A percentile compares a stretch with the other conserved stretches of the same genome.
These are phyloP conservation scores for Cicer judaicum DNA, from an alignment of 306 rosid species.

Conservation along the genomic window DNA sequence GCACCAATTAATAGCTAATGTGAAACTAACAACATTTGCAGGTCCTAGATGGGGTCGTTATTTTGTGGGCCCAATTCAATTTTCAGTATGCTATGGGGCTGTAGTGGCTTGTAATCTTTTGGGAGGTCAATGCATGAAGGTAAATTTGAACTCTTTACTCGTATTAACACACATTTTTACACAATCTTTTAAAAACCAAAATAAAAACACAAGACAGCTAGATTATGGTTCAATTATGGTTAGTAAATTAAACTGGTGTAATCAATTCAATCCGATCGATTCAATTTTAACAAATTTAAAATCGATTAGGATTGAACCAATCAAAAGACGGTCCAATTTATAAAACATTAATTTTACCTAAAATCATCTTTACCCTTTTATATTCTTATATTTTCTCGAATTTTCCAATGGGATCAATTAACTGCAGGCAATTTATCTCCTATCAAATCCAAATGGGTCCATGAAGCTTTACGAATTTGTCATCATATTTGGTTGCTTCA, in stretches of 20 bases:
- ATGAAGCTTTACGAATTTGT: conserved; percentile 75
- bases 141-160: conserved; percentile 19
- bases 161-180: too few relatives aligned
- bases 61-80: conserved; percentile 77
- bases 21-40: conserved; percentile 17
- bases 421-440: conserved; percentile 64
- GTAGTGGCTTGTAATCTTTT: conserved; percentile 66
- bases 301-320: too few relatives aligned
- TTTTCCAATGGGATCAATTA: neutral
- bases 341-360: neutral
- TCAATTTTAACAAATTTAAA: too few relatives aligned
- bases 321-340: too few relatives aligned
- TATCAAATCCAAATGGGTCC: conserved; percentile 60
- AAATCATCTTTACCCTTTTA: neutral
- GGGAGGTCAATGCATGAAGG: conserved; percentile 91
- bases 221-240: too few relatives aligned
- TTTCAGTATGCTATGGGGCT: conserved; percentile 70
- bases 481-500: conserved; percentile 71
- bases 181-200: too few relatives aligned
- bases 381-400: neutral
- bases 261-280: too few relatives aligned
- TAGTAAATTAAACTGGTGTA: too few relatives aligned
- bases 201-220: too few relatives aligned
- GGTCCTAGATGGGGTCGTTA: conserved; percentile 78
- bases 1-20: too few relatives aligned